phyloP scores from a whole-genome alignment of 2,329 filamentous ascomycete genomes.

The Lecanosticta acicola region DNA sequence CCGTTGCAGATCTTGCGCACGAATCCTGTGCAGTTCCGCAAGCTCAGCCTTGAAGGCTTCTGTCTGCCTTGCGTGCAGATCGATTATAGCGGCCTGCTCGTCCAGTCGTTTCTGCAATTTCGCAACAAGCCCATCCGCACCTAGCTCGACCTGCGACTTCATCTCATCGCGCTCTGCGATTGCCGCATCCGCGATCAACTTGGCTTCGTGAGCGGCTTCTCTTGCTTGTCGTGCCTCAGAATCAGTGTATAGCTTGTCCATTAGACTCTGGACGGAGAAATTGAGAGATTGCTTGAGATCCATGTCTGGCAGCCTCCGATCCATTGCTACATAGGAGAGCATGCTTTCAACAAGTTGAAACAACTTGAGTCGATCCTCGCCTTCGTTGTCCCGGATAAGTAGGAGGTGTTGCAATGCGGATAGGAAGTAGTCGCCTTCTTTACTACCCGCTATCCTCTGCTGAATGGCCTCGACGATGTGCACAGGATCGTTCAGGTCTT shows the following conservation, averaged over 20 bases:
- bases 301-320: slow-evolving; percentile 89
- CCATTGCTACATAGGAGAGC: slow-evolving; percentile 98
- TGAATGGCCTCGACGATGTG: slow-evolving; percentile 95
- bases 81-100: slow-evolving; percentile 84
- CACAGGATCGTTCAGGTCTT: slow-evolving; percentile 84
- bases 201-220: slow-evolving; percentile 83
- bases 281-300: slow-evolving; percentile 96
- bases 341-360: slow-evolving; percentile 98
- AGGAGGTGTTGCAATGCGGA: slow-evolving; percentile 93
- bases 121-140: slow-evolving; percentile 85
- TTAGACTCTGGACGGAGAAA: slow-evolving; percentile 89
- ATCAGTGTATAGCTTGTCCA: slow-evolving; percentile 95
- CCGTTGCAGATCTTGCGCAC: slow-evolving; percentile 84
- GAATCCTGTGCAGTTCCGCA: slow-evolving; percentile 75
- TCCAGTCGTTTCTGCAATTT: slow-evolving; percentile 93
- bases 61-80: slow-evolving; percentile 77
- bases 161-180: slow-evolving; percentile 96
- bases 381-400: slow-evolving; percentile 83
- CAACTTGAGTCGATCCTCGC: slow-evolving; percentile 86
- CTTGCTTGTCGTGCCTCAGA: slow-evolving; percentile 86
- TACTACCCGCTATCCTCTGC: slow-evolving; percentile 72
- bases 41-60: slow-evolving; percentile 86
- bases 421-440: slow-evolving; percentile 90
- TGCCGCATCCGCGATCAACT: slow-evolving; percentile 89
- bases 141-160: slow-evolving; percentile 78